Conservation (phyloP, 148 eudicot species). For the Nepenthes gracilis region DNA sequence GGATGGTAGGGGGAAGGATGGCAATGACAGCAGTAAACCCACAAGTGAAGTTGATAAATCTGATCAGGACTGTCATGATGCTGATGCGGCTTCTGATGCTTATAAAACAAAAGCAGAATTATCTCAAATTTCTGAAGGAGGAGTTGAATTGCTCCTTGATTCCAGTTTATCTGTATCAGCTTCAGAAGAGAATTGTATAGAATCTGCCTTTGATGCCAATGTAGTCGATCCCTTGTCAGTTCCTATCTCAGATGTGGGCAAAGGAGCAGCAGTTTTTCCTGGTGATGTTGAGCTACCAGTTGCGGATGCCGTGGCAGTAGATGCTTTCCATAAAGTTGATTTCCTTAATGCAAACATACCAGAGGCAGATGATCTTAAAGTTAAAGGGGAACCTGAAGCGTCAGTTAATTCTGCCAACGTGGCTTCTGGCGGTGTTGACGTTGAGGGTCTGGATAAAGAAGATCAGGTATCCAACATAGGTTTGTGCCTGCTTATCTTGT, state of each 20-base stretch:
- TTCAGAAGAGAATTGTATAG: slow-evolving; percentile 13
- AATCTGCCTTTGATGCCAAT: slow-evolving; percentile 7
- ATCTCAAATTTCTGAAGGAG: slow-evolving; percentile 19
- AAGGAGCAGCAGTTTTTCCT: slow-evolving; percentile 6
- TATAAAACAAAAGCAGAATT: slow-evolving; percentile 12
- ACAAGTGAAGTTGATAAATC: slow-evolving; percentile 36
- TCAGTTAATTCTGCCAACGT: slow-evolving; percentile 7
- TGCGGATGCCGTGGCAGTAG: slow-evolving; percentile 15
- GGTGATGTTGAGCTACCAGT: slow-evolving; percentile 8
- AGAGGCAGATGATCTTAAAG: slow-evolving; percentile 6
- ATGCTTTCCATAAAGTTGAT: slow-evolving; percentile 6
- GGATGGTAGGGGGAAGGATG: slow-evolving; percentile 28
- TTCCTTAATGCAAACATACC: slow-evolving; percentile 3
- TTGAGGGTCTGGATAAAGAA: slow-evolving; percentile 19
- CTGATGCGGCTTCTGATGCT: slow-evolving; percentile 13
- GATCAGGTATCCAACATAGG: slow-evolving; percentile 88
- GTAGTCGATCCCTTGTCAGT: slow-evolving; percentile 15
- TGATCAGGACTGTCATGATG: slow-evolving; percentile 22
- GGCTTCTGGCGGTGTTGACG: slow-evolving; percentile 18
- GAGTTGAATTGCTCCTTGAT: slow-evolving; percentile 11
- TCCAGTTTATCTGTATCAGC: slow-evolving; percentile 13
- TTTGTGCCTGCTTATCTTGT: slow-evolving; percentile 53
- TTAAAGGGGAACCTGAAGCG: neutral
- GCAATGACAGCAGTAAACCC: slow-evolving; percentile 24
- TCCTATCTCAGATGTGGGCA: slow-evolving; percentile 10